phyloP scores from a whole-genome alignment of 306 rosid species.

The Gastrolobium bilobum region DNA sequence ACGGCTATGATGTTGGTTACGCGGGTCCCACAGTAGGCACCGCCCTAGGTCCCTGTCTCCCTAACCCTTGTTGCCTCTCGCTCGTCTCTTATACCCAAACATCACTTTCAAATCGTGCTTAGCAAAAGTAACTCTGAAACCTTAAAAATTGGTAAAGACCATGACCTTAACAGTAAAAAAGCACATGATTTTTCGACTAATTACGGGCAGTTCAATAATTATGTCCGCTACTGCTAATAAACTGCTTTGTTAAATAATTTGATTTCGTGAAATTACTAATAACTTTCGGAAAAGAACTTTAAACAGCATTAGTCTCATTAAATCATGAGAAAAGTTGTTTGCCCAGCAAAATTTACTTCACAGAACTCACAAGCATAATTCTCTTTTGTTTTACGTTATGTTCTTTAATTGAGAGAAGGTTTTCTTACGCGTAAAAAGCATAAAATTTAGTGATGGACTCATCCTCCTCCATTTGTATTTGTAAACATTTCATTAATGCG shows the following conservation, averaged over 20 bases:
- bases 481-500: not conserved
- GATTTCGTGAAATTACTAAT: too few species aligned
- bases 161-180: slow-evolving; percentile 30
- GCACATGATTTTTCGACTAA: not conserved
- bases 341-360: too few species aligned
- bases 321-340: too few species aligned
- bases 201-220: not conserved
- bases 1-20: slow-evolving; percentile 43
- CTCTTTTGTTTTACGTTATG: too few species aligned
- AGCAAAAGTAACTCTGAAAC: slow-evolving; percentile 1
- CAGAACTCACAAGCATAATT: too few species aligned
- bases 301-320: too few species aligned
- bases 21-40: slow-evolving; percentile 51
- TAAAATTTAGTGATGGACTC: too few species aligned
- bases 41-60: slow-evolving; percentile 47
- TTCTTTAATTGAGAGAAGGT: too few species aligned
- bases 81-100: slow-evolving; percentile 16
- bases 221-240: not conserved
- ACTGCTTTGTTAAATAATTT: too few species aligned
- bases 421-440: too few species aligned
- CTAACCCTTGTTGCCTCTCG: slow-evolving; percentile 27
- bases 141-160: slow-evolving; percentile 37
- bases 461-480: not conserved
- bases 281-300: too few species aligned
- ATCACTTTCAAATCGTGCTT: not conserved